Base-by-base conservation (phyloP, 495 filamentous ascomycete species). In the Penicillium cinerascens region DNA sequence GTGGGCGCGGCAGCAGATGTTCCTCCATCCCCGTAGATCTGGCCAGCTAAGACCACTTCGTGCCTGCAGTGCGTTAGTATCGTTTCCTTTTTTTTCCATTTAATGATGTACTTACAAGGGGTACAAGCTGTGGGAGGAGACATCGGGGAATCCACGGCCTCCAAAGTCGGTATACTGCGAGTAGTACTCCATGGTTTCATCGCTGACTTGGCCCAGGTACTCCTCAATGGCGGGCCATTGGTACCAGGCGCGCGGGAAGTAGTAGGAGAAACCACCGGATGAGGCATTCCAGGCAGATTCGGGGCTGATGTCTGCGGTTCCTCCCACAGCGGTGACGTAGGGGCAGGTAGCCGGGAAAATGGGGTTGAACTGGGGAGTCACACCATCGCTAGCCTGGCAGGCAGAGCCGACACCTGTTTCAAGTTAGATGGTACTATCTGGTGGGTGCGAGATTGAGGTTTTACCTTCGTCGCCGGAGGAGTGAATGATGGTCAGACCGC, bases 71-170 rank as follows among this genome's bases (percentile, higher is more conserved):
- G 17, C 3, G 45, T 47, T 27, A 52, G 35, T 23, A 29, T 18
- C 39, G n/a, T n/a, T n/a, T n/a, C n/a, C n/a, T n/a, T n/a, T n/a
- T n/a, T n/a, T n/a, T n/a, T n/a, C n/a, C 9, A 16, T 2, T 17
- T 18, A 20, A 39, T 15, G 17, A 18, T 8, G 29, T 10, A 58
- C 61, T 22, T 64, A 67, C 68, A 67, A 66, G 33, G 78, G 79
- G 51, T 68, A 66, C 9, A 61, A 55, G 26, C 74, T 73, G 51
- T 81, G 77, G 17, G 79, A 75, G 11, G 74, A 76, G 44, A 92
- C 78, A 58, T 92, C 89, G 0, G 89, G 89, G 55, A 85, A 83
- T 4, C 80, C 89, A 7, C 87, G 78, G 0, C 87, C 87, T 3
- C 65, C 62, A 16, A 66, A 66, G 64, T 87, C 76, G 74, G 85